These are phyloP conservation scores for Scheffersomyces amazonensis DNA, from an alignment of 805 yeast genomes.

Conservation along the genomic window DNA sequence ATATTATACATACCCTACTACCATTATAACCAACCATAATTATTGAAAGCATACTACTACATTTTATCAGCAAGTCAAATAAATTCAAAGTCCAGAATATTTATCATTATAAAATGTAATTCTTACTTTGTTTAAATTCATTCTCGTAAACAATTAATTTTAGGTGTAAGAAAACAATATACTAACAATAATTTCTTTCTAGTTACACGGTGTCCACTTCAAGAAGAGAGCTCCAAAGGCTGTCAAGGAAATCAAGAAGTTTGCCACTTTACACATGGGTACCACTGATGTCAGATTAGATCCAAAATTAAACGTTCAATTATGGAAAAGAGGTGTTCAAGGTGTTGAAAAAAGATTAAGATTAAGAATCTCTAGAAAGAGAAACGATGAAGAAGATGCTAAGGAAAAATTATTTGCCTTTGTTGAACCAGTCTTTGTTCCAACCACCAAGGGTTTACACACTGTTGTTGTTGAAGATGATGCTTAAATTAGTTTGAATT, in stretches of 20 bases:
- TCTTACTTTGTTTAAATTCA: too few relatives aligned
- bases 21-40: too few relatives aligned
- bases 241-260: constrained; percentile 98
- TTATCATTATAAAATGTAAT: too few relatives aligned
- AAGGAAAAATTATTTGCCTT: constrained; percentile 95
- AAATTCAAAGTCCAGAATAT: too few relatives aligned
- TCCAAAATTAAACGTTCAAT: constrained; percentile 96
- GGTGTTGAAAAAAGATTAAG: constrained; percentile 98
- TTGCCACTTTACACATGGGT: constrained; percentile 98
- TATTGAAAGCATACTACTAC: too few relatives aligned
- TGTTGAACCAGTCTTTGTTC: constrained; percentile 96
- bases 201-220: constrained; percentile 98
- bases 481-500: constrained; percentile 28
- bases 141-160: too few relatives aligned
- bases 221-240: constrained; percentile 99
- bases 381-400: constrained; percentile 99
- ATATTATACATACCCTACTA: too few relatives aligned
- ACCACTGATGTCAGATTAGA: constrained; percentile 98
- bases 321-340: constrained; percentile 99
- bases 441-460: constrained; percentile 95
- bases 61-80: too few relatives aligned
- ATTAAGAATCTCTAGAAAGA: constrained; percentile 98
- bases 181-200: constrained; percentile 43
- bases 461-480: constrained; percentile 91
- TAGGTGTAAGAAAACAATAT: too few relatives aligned